phyloP scores from a whole-genome alignment of 305 asterid genomes.

The Solanum hybrid region DNA sequence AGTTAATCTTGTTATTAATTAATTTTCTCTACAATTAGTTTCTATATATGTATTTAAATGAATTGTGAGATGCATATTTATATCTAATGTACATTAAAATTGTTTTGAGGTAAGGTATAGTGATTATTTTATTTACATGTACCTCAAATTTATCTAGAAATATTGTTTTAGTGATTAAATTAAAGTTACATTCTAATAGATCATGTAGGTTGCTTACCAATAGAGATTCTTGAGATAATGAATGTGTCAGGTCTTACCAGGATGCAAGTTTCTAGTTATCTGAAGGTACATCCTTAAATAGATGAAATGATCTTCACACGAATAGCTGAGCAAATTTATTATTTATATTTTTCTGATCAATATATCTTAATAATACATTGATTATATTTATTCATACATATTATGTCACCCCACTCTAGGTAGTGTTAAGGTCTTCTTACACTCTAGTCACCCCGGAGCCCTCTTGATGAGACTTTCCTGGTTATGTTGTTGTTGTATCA shows the following conservation, averaged over 20 bases:
- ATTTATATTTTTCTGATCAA: too few relatives aligned
- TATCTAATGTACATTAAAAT: background rate
- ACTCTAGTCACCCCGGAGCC: too few relatives aligned
- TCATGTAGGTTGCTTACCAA: slow-evolving; percentile 39
- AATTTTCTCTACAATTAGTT: background rate
- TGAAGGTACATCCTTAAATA: slow-evolving; percentile 9
- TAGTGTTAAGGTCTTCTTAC: too few relatives aligned
- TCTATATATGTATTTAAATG: too few relatives aligned
- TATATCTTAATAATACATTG: too few relatives aligned
- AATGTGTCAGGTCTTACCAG: slow-evolving; percentile 42
- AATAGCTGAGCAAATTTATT: too few relatives aligned
- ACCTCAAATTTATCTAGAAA: background rate
- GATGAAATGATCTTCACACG: background rate
- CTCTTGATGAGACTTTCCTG: too few relatives aligned
- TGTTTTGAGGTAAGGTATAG: background rate
- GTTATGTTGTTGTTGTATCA: too few relatives aligned
- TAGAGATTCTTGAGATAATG: slow-evolving; percentile 40
- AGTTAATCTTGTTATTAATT: background rate
- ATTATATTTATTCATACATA: too few relatives aligned
- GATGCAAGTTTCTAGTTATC: slow-evolving; percentile 65
- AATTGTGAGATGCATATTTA: background rate
- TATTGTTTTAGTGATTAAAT: background rate
- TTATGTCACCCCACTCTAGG: too few relatives aligned
- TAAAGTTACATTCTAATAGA: background rate
- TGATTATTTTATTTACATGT: background rate